Evolutionary conservation across 352 stramenopile species (phyloP).

Genomic region (Blastocystis sp.): DNA sequence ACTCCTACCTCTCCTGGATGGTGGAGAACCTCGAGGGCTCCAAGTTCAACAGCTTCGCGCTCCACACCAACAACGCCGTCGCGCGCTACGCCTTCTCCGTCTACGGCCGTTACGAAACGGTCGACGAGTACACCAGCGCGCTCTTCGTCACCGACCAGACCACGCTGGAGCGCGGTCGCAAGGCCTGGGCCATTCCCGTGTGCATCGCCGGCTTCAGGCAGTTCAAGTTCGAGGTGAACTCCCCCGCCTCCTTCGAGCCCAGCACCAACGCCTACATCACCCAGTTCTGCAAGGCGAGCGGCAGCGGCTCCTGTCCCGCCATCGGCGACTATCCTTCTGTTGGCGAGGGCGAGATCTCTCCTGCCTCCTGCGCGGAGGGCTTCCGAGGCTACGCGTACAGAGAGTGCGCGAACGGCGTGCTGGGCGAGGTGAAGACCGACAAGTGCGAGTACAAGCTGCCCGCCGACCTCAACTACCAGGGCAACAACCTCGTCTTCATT

Average conservation of each 20-base stretch:
- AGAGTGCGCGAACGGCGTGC: neutral
- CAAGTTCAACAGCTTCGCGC: constrained; percentile 4
- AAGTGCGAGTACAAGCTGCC: constrained; percentile 13
- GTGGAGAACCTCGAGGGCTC: constrained; percentile 38
- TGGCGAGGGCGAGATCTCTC: constrained; percentile 27
- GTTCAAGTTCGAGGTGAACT: neutral
- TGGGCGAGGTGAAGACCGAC: constrained; percentile 13
- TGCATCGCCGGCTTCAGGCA: neutral
- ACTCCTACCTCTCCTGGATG: neutral
- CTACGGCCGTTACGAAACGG: neutral
- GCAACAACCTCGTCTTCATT: neutral
- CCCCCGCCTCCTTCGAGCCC: neutral
- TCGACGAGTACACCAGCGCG: neutral
- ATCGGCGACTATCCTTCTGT: constrained; percentile 4
- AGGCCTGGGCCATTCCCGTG: neutral
- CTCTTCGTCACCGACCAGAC: neutral
- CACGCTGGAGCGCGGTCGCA: neutral
- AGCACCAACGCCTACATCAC: neutral
- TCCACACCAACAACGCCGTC: neutral
- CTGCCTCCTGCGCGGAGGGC: constrained; percentile 18
- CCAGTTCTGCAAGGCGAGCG: constrained; percentile 4
- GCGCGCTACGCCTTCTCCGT: neutral
- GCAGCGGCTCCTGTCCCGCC: constrained; percentile 2
- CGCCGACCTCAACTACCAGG: neutral
- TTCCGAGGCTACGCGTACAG: constrained; percentile 18